A percentile compares a stretch with the other conserved stretches of the same genome.
phyloP scores from a whole-genome alignment of 208 protist species.

The Trypanosoma congolense region DNA sequence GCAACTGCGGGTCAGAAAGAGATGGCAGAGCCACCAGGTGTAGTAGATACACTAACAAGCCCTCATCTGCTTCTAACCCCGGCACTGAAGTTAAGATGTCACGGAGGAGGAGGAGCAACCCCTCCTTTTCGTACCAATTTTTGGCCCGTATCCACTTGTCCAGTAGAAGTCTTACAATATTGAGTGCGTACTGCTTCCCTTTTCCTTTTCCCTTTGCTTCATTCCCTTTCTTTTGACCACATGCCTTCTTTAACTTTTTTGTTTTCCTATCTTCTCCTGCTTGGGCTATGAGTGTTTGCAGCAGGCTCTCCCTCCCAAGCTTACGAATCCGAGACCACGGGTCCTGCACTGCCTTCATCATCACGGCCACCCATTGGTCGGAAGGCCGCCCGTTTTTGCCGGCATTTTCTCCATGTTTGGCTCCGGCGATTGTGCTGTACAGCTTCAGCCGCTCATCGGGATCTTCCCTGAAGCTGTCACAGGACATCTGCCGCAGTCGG shows the following conservation, averaged over 20 bases:
- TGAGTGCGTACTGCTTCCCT: background rate
- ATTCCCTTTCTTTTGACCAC: no score
- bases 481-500: conserved; percentile 10
- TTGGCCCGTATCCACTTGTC: conserved; percentile 12
- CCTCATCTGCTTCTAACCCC: background rate
- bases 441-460: conserved; percentile 30
- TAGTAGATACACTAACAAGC: conserved; percentile 8
- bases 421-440: conserved; percentile 10
- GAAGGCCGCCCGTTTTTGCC: background rate
- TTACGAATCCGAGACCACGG: conserved; percentile 55
- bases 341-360: conserved; percentile 64
- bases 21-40: conserved; percentile 34
- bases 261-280: no score
- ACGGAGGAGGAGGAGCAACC: conserved; percentile 12
- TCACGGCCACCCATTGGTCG: conserved; percentile 27
- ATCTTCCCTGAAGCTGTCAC: conserved; percentile 15
- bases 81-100: conserved; percentile 1
- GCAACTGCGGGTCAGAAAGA: conserved; percentile 46
- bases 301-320: conserved; percentile 15
- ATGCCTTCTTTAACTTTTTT: no score
- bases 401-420: conserved; percentile 3
- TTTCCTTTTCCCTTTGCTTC: background rate
- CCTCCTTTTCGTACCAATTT: conserved; percentile 28
- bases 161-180: conserved; percentile 7
- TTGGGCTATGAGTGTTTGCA: background rate